phyloP scores from a whole-genome alignment of 1,284 basidiomycete species.

The Hymenochaete sp. region DNA sequence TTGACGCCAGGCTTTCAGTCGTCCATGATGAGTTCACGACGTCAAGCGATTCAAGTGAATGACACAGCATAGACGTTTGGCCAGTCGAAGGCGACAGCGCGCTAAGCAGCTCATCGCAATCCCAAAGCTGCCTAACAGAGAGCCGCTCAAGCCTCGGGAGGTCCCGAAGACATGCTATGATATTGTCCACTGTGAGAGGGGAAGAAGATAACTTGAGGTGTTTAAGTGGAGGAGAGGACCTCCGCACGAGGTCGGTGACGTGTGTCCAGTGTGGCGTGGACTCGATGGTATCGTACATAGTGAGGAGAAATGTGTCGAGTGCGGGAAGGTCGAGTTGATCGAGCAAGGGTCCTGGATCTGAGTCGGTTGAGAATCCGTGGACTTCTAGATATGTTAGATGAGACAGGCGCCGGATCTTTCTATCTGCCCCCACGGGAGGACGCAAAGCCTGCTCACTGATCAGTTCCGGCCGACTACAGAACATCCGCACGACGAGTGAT shows the following conservation, averaged over 20 bases:
- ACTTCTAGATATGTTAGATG: conserved; percentile 6
- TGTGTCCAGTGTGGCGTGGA: conserved; percentile 6
- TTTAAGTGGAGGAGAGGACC: conserved; percentile 7
- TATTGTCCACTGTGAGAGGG: too few species aligned
- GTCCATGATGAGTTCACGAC: too few species aligned
- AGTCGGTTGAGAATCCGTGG: conserved; percentile 10
- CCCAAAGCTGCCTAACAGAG: too few species aligned
- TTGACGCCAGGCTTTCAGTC: too few species aligned
- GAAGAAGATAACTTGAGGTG: too few species aligned
- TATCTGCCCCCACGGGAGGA: background rate
- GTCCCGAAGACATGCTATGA: too few species aligned
- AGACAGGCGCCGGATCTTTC: background rate
- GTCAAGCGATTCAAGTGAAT: too few species aligned
- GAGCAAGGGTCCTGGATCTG: conserved; percentile 4
- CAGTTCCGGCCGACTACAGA: conserved; percentile 5
- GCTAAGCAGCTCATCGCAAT: too few species aligned
- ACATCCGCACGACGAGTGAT: conserved; percentile 4
- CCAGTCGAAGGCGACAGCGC: too few species aligned
- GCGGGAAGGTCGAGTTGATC: conserved; percentile 11
- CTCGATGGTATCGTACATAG: conserved; percentile 13
- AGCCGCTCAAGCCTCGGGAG: too few species aligned
- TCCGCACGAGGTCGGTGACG: conserved; percentile 2
- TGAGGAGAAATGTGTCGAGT: background rate
- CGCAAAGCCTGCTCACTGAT: conserved; percentile 1
- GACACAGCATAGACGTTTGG: too few species aligned